These are phyloP conservation scores for Trichosporon faecale DNA, from an alignment of 1,284 basidiomycete genomes.

Conservation along the genomic window DNA sequence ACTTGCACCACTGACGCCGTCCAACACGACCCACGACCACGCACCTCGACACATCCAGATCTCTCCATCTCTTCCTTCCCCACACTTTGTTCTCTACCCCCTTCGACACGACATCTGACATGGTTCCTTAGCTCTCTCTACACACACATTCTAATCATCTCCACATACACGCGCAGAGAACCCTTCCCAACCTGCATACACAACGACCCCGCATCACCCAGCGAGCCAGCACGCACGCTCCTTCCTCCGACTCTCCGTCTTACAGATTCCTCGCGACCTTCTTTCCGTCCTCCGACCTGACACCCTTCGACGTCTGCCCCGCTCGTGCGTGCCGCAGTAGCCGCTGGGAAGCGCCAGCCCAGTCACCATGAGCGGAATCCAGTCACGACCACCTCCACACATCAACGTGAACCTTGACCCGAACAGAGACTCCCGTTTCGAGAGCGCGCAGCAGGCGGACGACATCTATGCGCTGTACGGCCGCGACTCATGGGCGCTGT, in stretches of 20 bases:
- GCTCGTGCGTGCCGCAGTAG: conserved; percentile 1
- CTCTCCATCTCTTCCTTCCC: neutral
- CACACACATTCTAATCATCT: neutral
- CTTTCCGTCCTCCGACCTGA: neutral
- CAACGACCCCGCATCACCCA: neutral
- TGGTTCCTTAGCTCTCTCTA: neutral
- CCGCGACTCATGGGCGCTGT: conserved; percentile 21
- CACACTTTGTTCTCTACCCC: neutral
- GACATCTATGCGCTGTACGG: conserved; percentile 38
- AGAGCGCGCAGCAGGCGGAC: conserved; percentile 29
- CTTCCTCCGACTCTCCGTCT: neutral
- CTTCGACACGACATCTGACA: neutral
- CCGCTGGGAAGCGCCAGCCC: conserved; percentile 1
- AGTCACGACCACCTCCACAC: conserved; percentile 11
- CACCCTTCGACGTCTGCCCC: neutral
- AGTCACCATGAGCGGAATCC: conserved; percentile 3
- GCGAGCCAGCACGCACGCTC: neutral
- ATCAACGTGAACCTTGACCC: neutral
- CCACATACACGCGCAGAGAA: neutral
- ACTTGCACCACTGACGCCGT: neutral
- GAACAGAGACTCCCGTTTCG: conserved; percentile 23
- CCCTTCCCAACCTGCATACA: neutral
- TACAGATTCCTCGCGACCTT: neutral
- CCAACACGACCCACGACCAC: neutral
- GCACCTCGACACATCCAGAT: neutral